These are phyloP conservation scores for Mimosa pudica DNA, from an alignment of 306 rosid genomes.

Conservation along the genomic window DNA sequence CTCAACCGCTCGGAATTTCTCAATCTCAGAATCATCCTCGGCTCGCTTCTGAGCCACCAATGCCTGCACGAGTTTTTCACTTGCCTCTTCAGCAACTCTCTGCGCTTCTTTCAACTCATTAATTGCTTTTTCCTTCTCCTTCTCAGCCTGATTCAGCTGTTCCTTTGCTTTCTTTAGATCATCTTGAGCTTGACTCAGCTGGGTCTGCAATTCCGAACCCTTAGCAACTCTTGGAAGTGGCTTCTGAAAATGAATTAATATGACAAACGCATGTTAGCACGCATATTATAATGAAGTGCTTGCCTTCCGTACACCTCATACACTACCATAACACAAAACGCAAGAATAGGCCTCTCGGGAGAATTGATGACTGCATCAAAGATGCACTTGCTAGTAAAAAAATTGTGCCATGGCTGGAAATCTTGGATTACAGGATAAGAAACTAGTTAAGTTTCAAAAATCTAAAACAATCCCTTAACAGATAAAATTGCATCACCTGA, in stretches of 20 bases:
- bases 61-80: slow-evolving; percentile 85
- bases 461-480: background rate
- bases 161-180: slow-evolving; percentile 92
- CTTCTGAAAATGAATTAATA: slow-evolving; percentile 54
- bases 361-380: too few species aligned
- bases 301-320: background rate
- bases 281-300: background rate
- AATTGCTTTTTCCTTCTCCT: slow-evolving; percentile 68
- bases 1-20: slow-evolving; percentile 91
- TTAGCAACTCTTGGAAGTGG: slow-evolving; percentile 56
- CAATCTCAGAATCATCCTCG: slow-evolving; percentile 89
- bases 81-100: slow-evolving; percentile 73
- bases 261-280: background rate
- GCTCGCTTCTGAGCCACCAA: slow-evolving; percentile 86
- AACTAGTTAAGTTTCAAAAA: background rate
- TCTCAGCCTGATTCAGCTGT: slow-evolving; percentile 66
- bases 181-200: slow-evolving; percentile 69
- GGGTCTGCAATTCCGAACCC: slow-evolving; percentile 74
- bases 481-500: slow-evolving; percentile 3
- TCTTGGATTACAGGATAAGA: slow-evolving; percentile 2
- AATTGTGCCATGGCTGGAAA: background rate
- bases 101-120: slow-evolving; percentile 85
- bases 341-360: too few species aligned
- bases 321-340: background rate
- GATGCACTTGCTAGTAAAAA: too few species aligned